Evolutionary conservation across 805 yeast species (phyloP), one percentile per base, ranked within the genome.

Genomic region (Sugiyamaella qingdaonensis): DNA sequence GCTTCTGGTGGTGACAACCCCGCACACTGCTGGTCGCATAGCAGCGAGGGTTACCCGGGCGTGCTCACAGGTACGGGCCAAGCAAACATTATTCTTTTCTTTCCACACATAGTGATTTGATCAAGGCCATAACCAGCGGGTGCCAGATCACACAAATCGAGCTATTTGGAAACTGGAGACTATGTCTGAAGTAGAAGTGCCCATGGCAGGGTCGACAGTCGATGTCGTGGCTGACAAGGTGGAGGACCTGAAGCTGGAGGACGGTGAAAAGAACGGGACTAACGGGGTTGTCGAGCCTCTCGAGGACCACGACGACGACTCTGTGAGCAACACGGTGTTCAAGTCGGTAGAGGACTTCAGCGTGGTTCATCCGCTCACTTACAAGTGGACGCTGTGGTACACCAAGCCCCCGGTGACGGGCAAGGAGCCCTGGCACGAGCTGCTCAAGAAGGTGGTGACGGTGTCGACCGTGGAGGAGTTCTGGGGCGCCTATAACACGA

Each of bases 361-460:
- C 55, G 86, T 84, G 55, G 84, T 84, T 68, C 99, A 94, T 71
- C 97, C 97, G 49, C 82, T 92, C 64, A 85, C 88, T 73, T 80
- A 85, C 66, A 82, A 80, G 72, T 92, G 97, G 97, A 89, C 98
- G 19, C 80, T 92, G 67, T 92, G 99, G 99, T 94, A 89, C 79
- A 88, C 96, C 55, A 90, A 90, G 76, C 98, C 99, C 57, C 81
- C 83, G 56, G 24, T 39, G 43, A 86, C 84, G 66, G 56, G 59
- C 34, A 75, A 76, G 60, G 96, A 89, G 73, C 82, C 88, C 64
- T 92, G 98, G 98, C 80, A 88, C 52, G 96, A 91, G 66, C 79
- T 90, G 60, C 79, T 94, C 67, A 90, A 90, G 75, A 95, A 96
- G 54, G 95, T 94, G 49, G 92, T 90, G 62, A 82, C 95, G 21